A percentile compares a stretch with the other conserved stretches of the same genome.
Conservation (phyloP, 257 asterid genomes). For the Solanum dulcamara region DNA sequence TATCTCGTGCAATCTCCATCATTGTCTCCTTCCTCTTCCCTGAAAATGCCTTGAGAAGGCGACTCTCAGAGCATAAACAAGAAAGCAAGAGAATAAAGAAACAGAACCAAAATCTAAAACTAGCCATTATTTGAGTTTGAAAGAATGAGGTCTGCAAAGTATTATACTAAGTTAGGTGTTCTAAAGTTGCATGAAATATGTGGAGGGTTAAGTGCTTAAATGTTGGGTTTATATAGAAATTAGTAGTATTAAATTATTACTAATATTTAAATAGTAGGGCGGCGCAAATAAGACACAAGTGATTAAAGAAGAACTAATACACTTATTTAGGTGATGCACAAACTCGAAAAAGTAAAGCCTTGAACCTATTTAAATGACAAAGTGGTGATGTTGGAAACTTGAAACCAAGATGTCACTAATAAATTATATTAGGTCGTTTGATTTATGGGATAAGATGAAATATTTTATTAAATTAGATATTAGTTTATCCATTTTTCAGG, state of each 20-base stretch:
- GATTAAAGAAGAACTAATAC: neutral
- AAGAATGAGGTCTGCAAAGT: neutral
- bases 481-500: accelerated
- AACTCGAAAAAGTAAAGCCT: neutral
- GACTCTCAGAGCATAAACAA: neutral
- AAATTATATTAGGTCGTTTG: neutral
- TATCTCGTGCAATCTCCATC: neutral
- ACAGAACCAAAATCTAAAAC: neutral
- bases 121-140: neutral
- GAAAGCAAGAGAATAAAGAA: slow-evolving; percentile 2
- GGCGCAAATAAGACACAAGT: neutral
- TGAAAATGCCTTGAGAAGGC: neutral
- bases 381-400: neutral
- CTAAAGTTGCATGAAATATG: neutral
- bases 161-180: neutral
- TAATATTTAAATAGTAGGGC: neutral
- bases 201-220: neutral
- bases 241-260: neutral
- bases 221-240: neutral
- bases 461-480: neutral
- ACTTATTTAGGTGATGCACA: neutral
- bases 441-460: neutral
- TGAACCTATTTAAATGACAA: neutral
- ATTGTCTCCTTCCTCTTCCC: neutral
- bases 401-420: neutral